Evolutionary conservation across 2,329 filamentous ascomycete species (phyloP), one percentile per base, ranked within the genome.

Genomic region (Fusarium citri): DNA sequence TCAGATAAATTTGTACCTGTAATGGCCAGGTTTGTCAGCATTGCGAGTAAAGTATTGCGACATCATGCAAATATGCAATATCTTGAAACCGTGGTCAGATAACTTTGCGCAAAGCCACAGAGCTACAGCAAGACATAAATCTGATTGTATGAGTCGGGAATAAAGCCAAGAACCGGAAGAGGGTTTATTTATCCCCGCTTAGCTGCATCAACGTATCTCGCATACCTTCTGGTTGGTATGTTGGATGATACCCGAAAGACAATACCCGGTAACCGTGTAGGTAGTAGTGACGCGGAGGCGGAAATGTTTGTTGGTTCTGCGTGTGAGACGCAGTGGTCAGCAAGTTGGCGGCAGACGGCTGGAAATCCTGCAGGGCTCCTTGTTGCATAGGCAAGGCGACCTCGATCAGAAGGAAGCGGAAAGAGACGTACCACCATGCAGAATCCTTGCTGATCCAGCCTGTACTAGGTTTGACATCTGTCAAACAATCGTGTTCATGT

Each of bases 381-480:
- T 55, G 14, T 25, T 40, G 23, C 16, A n/a, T 31, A 31, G 37
- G 16, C n/a, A 60, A 55, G 55, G 37, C 46, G 43, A 68, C 56
- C 51, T 59, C 31, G 31, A 53, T 28, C 42, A 57, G 49, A 47
- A 40, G 50, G 40, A 67, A 61, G 53, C 51, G 49, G 41, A 26
- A 48, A 45, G 30, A 66, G 58, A 58, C 31, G 51, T 46, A 30
- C 43, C 56, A 54, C 55, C 25, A 47, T 48, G 42, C 42, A 30
- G 47, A 63, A 55, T 57, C 68, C 64, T 56, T 55, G 61, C 61
- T 55, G 54, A 22, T 58, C 37, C 46, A 49, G 55, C 26, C 40
- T 43, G 48, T 54, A 50, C 42, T 47, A 51, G 59, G 55, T 63
- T 58, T 63, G 31, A 55, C 53, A 73, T 72, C 70, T 73, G 34